These are phyloP conservation scores for Trichosporon sp. DNA, from an alignment of 1,284 basidiomycete genomes.

Conservation along the genomic window DNA sequence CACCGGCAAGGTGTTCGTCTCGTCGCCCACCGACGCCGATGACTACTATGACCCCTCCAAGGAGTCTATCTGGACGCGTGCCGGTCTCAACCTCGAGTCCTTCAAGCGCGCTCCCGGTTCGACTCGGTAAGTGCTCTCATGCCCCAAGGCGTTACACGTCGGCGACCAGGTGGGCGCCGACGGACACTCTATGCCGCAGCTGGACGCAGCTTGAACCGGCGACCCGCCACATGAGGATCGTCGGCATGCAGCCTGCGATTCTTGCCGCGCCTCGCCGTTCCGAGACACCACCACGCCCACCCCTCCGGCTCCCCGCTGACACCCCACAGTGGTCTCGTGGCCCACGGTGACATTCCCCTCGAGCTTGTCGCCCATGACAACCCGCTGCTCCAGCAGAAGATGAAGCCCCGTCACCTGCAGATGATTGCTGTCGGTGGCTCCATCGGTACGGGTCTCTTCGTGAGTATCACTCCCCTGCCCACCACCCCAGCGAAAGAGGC, in stretches of 20 bases:
- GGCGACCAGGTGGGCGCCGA: not conserved
- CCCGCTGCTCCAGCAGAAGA: slow-evolving; percentile 49
- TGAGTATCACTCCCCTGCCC: not conserved
- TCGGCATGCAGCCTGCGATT: not conserved
- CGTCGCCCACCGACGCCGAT: slow-evolving; percentile 8
- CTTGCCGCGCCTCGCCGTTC: not conserved
- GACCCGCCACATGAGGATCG: not conserved
- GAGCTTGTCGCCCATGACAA: slow-evolving; percentile 34
- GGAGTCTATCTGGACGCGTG: slow-evolving; percentile 45
- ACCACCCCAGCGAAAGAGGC: not conserved
- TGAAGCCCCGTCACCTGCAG: slow-evolving; percentile 47
- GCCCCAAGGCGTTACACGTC: not conserved
- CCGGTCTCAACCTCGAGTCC: slow-evolving; percentile 47
- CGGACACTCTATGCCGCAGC: not conserved
- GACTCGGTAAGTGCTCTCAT: slow-evolving; percentile 28
- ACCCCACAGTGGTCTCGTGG: slow-evolving; percentile 28
- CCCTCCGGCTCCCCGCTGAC: not conserved
- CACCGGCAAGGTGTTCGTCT: slow-evolving; percentile 14
- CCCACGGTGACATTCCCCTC: slow-evolving; percentile 35
- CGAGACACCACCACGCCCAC: not conserved
- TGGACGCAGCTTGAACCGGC: not conserved
- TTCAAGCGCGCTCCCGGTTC: slow-evolving; percentile 52
- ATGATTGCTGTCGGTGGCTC: slow-evolving; percentile 52
- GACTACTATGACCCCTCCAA: slow-evolving; percentile 48
- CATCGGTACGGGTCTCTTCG: slow-evolving; percentile 53